Evolutionary conservation across 1,139 yeast genomes (phyloP).

Genomic region (Nakaseomyces kungkrabaensis): DNA sequence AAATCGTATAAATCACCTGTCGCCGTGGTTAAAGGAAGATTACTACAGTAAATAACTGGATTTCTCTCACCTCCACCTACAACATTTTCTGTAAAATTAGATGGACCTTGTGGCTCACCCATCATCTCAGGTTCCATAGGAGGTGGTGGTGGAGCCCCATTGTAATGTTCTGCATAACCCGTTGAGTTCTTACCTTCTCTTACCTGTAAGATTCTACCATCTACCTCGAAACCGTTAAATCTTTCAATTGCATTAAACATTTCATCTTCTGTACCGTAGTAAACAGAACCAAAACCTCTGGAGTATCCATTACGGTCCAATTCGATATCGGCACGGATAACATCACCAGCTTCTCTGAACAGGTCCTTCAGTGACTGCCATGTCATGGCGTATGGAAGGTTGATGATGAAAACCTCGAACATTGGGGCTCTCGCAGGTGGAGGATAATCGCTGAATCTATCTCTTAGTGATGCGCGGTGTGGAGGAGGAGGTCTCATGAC

Average conservation of each 20-base stretch:
- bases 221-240: constrained; percentile 56
- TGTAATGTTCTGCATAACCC: neutral
- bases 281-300: constrained; percentile 76
- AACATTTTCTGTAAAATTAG: constrained; percentile 17
- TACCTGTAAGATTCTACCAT: constrained; percentile 62
- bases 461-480: constrained; percentile 1
- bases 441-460: constrained; percentile 7
- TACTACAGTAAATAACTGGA: constrained; percentile 58
- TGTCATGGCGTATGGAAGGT: constrained; percentile 67
- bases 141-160: neutral
- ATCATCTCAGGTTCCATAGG: constrained; percentile 8
- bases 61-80: constrained; percentile 46
- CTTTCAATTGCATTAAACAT: constrained; percentile 53
- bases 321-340: constrained; percentile 72
- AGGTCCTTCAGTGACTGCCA: constrained; percentile 85
- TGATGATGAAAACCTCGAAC: constrained; percentile 69
- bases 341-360: constrained; percentile 68
- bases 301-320: constrained; percentile 65
- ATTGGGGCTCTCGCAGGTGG: constrained; percentile 29
- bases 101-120: constrained; percentile 7
- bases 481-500: neutral
- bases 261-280: constrained; percentile 48
- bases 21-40: constrained; percentile 83
- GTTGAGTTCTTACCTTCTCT: constrained; percentile 45
- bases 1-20: constrained; percentile 77